phyloP scores from a whole-genome alignment of 768 basidiomycete genomes.

The Leccinum obscurum region DNA sequence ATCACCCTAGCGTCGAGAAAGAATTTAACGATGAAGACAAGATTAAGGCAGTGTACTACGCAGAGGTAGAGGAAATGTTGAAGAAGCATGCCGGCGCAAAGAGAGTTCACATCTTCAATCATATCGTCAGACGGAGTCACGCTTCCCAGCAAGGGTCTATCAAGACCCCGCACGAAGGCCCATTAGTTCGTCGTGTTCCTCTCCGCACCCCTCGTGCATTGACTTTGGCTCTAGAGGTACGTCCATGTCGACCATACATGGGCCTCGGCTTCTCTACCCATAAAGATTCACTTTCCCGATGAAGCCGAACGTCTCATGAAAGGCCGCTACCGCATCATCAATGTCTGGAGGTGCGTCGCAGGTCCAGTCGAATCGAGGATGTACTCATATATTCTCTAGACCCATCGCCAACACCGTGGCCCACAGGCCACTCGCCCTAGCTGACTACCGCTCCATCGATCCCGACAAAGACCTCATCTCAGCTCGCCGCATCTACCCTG shows the following conservation, averaged over 20 bases:
- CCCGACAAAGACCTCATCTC: not conserved
- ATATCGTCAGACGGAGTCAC: slow-evolving; percentile 37
- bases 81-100: slow-evolving; percentile 41
- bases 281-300: not conserved
- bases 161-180: slow-evolving; percentile 24
- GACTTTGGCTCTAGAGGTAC: slow-evolving; percentile 13
- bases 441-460: not conserved
- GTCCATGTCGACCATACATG: not conserved
- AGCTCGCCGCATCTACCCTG: not conserved
- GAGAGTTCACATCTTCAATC: slow-evolving; percentile 45
- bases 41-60: slow-evolving; percentile 41
- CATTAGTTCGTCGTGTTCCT: slow-evolving; percentile 31
- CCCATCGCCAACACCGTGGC: not conserved
- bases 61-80: slow-evolving; percentile 42
- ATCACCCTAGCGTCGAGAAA: slow-evolving; percentile 35
- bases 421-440: not conserved
- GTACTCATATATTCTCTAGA: not conserved
- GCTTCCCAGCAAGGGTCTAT: not conserved
- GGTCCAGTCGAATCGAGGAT: not conserved
- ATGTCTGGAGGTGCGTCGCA: slow-evolving; percentile 40
- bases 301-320: slow-evolving; percentile 10
- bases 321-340: slow-evolving; percentile 44
- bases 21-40: slow-evolving; percentile 40
- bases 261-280: not conserved
- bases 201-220: slow-evolving; percentile 6